phyloP scores from a whole-genome alignment of 2,329 filamentous ascomycete genomes.

The Fulvia fulva region DNA sequence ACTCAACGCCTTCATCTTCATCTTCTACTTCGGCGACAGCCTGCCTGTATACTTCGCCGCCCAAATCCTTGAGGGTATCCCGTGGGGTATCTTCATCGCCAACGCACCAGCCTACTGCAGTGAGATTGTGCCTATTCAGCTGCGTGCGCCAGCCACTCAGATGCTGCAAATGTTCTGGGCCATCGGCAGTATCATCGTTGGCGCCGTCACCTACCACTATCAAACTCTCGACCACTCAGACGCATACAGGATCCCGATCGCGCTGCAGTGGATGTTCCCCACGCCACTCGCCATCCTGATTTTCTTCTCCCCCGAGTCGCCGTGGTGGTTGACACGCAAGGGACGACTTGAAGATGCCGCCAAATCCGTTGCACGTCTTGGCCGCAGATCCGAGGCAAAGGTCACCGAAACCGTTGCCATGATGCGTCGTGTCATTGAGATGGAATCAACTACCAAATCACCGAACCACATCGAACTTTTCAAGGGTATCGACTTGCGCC shows the following conservation, averaged over 20 bases:
- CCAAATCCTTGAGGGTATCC: conserved; percentile 59
- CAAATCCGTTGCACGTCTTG: conserved; percentile 49
- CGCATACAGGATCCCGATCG: conserved; percentile 47
- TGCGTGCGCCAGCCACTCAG: conserved; percentile 57
- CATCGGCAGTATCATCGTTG: conserved; percentile 59
- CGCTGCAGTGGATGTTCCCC: conserved; percentile 58
- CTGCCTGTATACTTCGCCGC: conserved; percentile 47
- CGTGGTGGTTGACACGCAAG: conserved; percentile 54
- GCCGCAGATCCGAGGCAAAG: conserved; percentile 40
- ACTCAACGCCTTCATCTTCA: conserved; percentile 57
- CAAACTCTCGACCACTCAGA: conserved; percentile 30
- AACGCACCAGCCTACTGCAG: conserved; percentile 60
- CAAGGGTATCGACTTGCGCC: conserved; percentile 53
- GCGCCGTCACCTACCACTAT: conserved; percentile 54
- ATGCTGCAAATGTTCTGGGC: conserved; percentile 66
- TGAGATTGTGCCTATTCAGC: conserved; percentile 58
- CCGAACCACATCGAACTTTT: conserved; percentile 51
- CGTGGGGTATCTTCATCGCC: conserved; percentile 64
- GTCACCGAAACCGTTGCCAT: conserved; percentile 50
- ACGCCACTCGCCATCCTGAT: conserved; percentile 53
- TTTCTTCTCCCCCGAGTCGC: conserved; percentile 49
- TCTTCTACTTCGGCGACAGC: conserved; percentile 55
- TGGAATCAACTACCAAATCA: conserved; percentile 48
- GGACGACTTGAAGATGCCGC: conserved; percentile 45
- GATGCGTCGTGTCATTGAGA: conserved; percentile 56